Base-by-base conservation (phyloP, 202 grass and related monocot genomes). In the Bolboschoenoplectus hybrid region DNA sequence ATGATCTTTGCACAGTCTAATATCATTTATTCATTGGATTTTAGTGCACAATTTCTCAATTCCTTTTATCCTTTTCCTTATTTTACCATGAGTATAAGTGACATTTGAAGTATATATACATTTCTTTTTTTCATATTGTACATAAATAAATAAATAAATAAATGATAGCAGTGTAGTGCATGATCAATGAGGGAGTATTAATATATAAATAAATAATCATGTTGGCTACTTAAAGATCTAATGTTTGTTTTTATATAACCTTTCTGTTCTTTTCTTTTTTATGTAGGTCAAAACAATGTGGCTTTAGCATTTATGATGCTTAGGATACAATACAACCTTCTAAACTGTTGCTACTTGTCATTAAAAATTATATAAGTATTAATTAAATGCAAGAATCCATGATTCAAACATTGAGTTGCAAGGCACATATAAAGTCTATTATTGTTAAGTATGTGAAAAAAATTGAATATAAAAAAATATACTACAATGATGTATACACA, bases 171-270 rank as follows among this genome's bases (percentile, higher is more conserved):
- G 13, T 78, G 13, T 38, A 79, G 13, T 56, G 45, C 7, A 35
- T 79, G 52, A 79, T 79, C 35, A n/a, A 57, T 79, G 32, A 41
- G 74, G 13, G 11, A 74, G n/a, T 51, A 34, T n/a, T 12, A 74
- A 2, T 51, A 34, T 74, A 74, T 47, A 72, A 72, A 46, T 26
- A 26, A 26, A 72, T 44, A 74, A 11, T 32, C 4, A 34, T 51
- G 74, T 16, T 17, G 35, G 52, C 13, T 17, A 52, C 10, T 75
- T 36, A 26, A 26, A 26, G 26, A 26, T 26, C 4, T 77, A 52
- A 39, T 77, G 50, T 1, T 77, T 38, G 2, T 77, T 77, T 56
- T 57, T 3, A 6, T 0, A 51, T 12, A 19, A 16, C 10, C 26
- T 53, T 43, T 10, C 41, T 3, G 9, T 40, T 75, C 0, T 26